Percentiles rank a stretch among this genome's conserved stretches.
phyloP scores from a whole-genome alignment of 1,284 basidiomycete species.

The Cryptococcus depauperatus region DNA sequence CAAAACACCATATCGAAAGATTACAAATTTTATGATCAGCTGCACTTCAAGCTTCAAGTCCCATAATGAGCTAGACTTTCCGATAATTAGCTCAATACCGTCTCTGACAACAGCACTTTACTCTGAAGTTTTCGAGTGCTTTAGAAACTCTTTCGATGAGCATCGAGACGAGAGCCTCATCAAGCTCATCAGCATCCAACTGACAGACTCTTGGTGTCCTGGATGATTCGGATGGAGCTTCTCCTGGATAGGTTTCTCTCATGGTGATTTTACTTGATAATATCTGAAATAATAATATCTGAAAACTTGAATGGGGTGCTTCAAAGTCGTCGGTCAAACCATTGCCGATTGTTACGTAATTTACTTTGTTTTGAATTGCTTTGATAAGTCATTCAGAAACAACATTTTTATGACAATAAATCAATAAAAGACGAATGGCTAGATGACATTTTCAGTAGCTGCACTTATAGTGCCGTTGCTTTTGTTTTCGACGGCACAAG shows the following conservation, averaged over 20 bases:
- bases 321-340: background rate
- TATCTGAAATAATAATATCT: background rate
- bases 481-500: conserved; percentile 1
- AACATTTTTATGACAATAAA: too few relatives aligned
- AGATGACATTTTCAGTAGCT: too few relatives aligned
- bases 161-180: conserved; percentile 76
- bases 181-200: conserved; percentile 85
- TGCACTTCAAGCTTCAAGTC: conserved; percentile 73
- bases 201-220: conserved; percentile 71
- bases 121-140: conserved; percentile 62
- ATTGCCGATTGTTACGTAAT: background rate
- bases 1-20: conserved; percentile 82
- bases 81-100: background rate
- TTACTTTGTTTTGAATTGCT: too few relatives aligned
- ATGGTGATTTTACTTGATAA: background rate
- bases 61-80: conserved; percentile 52
- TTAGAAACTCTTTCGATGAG: conserved; percentile 74
- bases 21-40: conserved; percentile 63
- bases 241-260: conserved; percentile 9
- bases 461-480: too few relatives aligned
- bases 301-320: background rate
- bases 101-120: conserved; percentile 46
- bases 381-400: too few relatives aligned
- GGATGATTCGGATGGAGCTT: conserved; percentile 10
- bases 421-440: too few relatives aligned